Base-by-base conservation (phyloP, 306 rosid genomes). In the Malus orientalis region DNA sequence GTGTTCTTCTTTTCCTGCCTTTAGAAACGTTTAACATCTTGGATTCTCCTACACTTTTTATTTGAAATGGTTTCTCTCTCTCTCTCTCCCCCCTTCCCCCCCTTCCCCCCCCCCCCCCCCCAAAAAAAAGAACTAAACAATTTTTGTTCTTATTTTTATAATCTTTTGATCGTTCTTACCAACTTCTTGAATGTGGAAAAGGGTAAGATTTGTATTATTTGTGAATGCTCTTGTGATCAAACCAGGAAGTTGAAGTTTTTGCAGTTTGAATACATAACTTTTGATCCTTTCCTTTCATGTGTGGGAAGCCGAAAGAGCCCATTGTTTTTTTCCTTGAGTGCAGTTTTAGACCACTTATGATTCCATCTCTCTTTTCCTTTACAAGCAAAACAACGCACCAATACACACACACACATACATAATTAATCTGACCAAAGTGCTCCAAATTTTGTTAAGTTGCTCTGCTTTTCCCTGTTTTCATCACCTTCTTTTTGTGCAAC, bases 251-350 rank as follows among this genome's bases (percentile, higher is more conserved):
- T 62, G 32, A 60, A 74, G 29, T 15, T 36, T 54, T 84, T 16
- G 66, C 80, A 79, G 80, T 76, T 76, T 91, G 89, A 80, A 74
- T 57, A 63, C 55, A 6, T 78, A 60, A 36, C 88, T 85, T 89
- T 86, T 15, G 44, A 89, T 91, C 88, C 91, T 82, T 96, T 87
- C 82, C 97, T 88, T 91, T 91, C 79, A 32, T 82, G 81, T 78
- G 27, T 82, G 90, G 97, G 79, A 86, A 89, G 79, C 93, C 91
- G 83, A 96, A 96, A 96, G 96, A 86, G 60, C 53, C 81, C 71
- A 65, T 73, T 65, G 70, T 55, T 63, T 64, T 72, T 72, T 73
- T 82, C 82, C 79, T 81, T 87, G 83, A 85, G 85, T 83, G 84
- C 72, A 81, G 87, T 74, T 80, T 81, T 69, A 32, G 88, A 69